Evolutionary conservation across 2,329 filamentous ascomycete species (phyloP), one percentile per base, ranked within the genome.

Genomic region (Coleophoma eucalyptorum): DNA sequence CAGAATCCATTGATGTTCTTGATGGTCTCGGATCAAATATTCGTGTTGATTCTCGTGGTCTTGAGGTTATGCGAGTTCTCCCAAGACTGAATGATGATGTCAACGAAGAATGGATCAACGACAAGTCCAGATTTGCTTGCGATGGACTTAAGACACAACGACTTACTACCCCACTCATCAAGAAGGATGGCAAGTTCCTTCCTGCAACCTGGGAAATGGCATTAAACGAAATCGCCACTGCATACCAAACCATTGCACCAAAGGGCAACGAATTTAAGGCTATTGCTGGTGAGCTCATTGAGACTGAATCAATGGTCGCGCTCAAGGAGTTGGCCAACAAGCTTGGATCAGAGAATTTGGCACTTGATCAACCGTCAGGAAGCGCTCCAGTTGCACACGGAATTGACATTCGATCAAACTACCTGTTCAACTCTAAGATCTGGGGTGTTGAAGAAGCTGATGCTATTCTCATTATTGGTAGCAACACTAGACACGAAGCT

Each of bases 71-170:
- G 92, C 87, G 94, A 62, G 80, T 99, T 54, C 68, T 97, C 15
- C 94, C 94, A 53, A 84, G 94, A 63, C 79, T 99, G 55, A 99
- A 99, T 69, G 94, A 99, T 67, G 92, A 97, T 64, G 84, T 99
- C 63, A 99, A 99, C 71, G 94, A 99, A 76, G 94, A 99, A 72
- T 99, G 94, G 94, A 97, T 99, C 70, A 94, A 97, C 72, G 94
- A 99, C 77, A 99, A 97, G 80, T 86, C 90, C 38, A 85, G 94
- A 58, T 99, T 97, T 69, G 93, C 94, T 40, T 96, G 92, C 69
- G 94, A 99, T 69, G 94, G 94, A 46, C 79, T 99, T 59, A 96
- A 92, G 81, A 97, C 93, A 43, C 94, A 99, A 73, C 84, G 94
- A 66, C 78, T 99, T 50, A 97, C 94, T 34, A 94, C 93, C 59